Evolutionary conservation across 305 asterid genomes (phyloP).

Genomic region (Fraxinus sp.): DNA sequence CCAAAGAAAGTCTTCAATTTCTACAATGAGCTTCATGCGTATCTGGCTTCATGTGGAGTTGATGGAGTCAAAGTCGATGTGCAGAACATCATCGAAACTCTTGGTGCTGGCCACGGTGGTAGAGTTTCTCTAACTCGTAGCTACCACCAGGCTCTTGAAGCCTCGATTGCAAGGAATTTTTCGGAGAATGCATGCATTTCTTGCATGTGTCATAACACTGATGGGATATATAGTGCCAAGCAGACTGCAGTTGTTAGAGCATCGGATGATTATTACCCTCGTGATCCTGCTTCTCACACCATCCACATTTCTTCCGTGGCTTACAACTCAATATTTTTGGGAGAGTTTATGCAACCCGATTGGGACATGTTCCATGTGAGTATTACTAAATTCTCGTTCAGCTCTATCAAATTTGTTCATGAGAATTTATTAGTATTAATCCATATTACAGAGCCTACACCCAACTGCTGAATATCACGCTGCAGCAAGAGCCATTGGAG

Average conservation of each 20-base stretch:
- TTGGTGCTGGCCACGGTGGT: constrained; percentile 98
- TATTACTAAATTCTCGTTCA: neutral
- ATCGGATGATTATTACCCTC: constrained; percentile 92
- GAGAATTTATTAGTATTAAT: constrained; percentile 15
- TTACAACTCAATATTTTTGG: constrained; percentile 80
- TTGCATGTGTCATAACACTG: constrained; percentile 97
- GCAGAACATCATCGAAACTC: constrained; percentile 94
- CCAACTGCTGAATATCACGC: constrained; percentile 97
- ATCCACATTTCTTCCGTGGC: constrained; percentile 92
- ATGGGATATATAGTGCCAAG: constrained; percentile 76
- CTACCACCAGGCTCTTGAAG: constrained; percentile 92
- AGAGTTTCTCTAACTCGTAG: constrained; percentile 91
- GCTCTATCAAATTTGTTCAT: neutral
- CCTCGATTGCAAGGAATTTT: constrained; percentile 76
- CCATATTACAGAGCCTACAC: constrained; percentile 70
- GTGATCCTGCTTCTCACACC: constrained; percentile 97
- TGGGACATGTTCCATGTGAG: constrained; percentile 99
- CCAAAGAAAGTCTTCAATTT: constrained; percentile 88
- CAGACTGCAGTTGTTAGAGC: constrained; percentile 91
- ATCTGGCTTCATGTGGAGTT: constrained; percentile 89
- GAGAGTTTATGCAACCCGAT: constrained; percentile 95
- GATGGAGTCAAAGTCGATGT: constrained; percentile 99
- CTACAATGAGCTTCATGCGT: constrained; percentile 90
- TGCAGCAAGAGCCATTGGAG: constrained; percentile 97
- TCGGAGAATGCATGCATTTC: constrained; percentile 84